phyloP scores from a whole-genome alignment of 345 rosid genomes.

The Odontarrhena argentea region DNA sequence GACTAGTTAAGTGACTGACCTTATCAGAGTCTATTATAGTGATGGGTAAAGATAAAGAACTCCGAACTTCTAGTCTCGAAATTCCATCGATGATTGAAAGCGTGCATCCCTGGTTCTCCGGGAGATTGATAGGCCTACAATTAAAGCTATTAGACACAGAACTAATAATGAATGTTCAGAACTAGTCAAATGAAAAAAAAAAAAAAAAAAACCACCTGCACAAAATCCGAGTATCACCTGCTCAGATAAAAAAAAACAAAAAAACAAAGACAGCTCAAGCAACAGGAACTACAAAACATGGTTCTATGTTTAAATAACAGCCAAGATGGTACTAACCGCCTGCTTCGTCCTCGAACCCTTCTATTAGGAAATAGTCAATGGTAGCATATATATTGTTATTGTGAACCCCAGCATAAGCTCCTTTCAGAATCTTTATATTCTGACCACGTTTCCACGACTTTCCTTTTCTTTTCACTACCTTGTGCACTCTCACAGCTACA shows the following conservation, averaged over 20 bases:
- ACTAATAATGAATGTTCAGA: constrained; percentile 2
- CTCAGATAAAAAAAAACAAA: constrained; percentile 20
- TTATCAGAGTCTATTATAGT: constrained; percentile 61
- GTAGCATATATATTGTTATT: constrained; percentile 58
- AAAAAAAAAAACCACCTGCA: constrained; percentile 57
- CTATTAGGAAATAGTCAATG: constrained; percentile 65
- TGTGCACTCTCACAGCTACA: constrained; percentile 69
- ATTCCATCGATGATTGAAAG: constrained; percentile 42
- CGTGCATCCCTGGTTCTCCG: constrained; percentile 49
- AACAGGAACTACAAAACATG: constrained; percentile 7
- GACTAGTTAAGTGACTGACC: constrained; percentile 44
- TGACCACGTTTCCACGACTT: constrained; percentile 59
- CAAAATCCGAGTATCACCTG: constrained; percentile 71
- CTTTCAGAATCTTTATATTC: constrained; percentile 66
- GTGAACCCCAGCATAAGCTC: constrained; percentile 57
- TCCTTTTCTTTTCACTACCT: constrained; percentile 50
- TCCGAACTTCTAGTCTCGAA: constrained; percentile 43
- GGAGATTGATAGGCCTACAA: constrained; percentile 51
- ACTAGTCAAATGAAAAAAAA: not conserved
- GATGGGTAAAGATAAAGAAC: constrained; percentile 58
- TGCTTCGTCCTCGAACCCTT: constrained; percentile 69
- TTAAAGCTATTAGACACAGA: constrained; percentile 32
- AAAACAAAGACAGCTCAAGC: not conserved
- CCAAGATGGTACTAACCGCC: constrained; percentile 54
- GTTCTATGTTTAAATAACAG: not conserved